Base-by-base conservation (phyloP, 495 filamentous ascomycete genomes). In the Penicillium steckii region DNA sequence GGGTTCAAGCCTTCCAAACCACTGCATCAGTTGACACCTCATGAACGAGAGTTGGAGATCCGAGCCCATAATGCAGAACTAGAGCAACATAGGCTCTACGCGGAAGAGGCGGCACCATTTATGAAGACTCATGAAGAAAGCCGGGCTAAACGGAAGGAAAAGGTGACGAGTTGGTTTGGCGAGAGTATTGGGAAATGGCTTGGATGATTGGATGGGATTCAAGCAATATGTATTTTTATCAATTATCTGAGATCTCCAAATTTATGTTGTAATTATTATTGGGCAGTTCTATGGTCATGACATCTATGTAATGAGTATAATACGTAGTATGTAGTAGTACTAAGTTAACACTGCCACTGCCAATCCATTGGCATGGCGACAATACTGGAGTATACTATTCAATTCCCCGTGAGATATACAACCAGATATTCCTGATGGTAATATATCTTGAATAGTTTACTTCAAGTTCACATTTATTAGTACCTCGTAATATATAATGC, bases 21-120 rank as follows among this genome's bases (percentile, higher is more conserved):
- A 18, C 63, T 88, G 49, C 76, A 85, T 32, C 75, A 81, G 41
- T 71, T 90, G 18, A 75, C 75, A 0, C 82, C 82, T 3, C 74
- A 79, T 44, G 85, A 90, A 54, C 72, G 85, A 18, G 80, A 82
- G 46, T 64, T 89, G 23, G 86, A 90, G 59, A 84, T 87, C 50
- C 71, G 78, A 59, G 79, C 85, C 8, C 72, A 87, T 47, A 70
- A 79, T 53, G 81, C 80, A 18, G 83, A 89, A 49, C 62, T 81
- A 40, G 74, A 77, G 50, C 81, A 82, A 33, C 82, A 76, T 47
- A 73, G 76, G 17, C 61, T 82, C 35, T 76, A 85, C 54, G 77
- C 74, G 21, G 57, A 75, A 27, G 69, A 75, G 54, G 71, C 88
- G 22, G 67, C 72, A 18, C 71, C 72, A 3, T 69, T 87, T 25